These are phyloP conservation scores for Hermanozyma aechmeae DNA, from an alignment of 805 yeast genomes.

Conservation along the genomic window DNA sequence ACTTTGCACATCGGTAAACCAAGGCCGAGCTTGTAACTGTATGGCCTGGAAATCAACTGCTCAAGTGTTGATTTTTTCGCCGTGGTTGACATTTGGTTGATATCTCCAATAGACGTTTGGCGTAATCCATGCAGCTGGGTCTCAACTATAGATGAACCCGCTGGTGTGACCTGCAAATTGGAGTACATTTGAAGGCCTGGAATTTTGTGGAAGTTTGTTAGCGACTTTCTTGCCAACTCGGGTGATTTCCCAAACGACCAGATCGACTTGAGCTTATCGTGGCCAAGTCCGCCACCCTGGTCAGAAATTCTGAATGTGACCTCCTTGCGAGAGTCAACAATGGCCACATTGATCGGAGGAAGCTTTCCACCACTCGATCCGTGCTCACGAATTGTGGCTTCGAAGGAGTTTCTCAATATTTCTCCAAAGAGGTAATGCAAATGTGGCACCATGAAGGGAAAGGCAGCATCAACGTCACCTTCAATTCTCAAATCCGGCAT, in stretches of 20 bases:
- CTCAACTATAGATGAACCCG: slow-evolving; percentile 28
- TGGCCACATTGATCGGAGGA: slow-evolving; percentile 70
- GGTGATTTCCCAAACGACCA: slow-evolving; percentile 86
- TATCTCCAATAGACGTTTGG: slow-evolving; percentile 35
- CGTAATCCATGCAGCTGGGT: slow-evolving; percentile 15
- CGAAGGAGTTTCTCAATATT: slow-evolving; percentile 74
- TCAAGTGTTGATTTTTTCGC: slow-evolving; percentile 46
- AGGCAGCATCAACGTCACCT: slow-evolving; percentile 57
- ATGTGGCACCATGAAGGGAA: slow-evolving; percentile 82
- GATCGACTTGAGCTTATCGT: slow-evolving; percentile 47
- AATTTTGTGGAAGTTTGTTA: slow-evolving; percentile 57
- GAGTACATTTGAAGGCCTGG: slow-evolving; percentile 50
- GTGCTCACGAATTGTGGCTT: slow-evolving; percentile 58
- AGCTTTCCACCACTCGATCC: slow-evolving; percentile 30
- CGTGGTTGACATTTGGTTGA: slow-evolving; percentile 18
- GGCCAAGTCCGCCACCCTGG: slow-evolving; percentile 79
- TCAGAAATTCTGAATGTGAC: slow-evolving; percentile 77
- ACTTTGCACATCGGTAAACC: slow-evolving; percentile 91
- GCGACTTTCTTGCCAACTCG: slow-evolving; percentile 45
- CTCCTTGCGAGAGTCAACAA: slow-evolving; percentile 56
- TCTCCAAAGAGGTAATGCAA: slow-evolving; percentile 83
- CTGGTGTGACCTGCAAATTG: slow-evolving; percentile 30
- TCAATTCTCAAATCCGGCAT: slow-evolving; percentile 74
- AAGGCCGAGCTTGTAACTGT: slow-evolving; percentile 68
- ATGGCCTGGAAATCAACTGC: slow-evolving; percentile 62